Base-by-base conservation (phyloP, 306 rosid genomes). In the Cicer yamashitae region DNA sequence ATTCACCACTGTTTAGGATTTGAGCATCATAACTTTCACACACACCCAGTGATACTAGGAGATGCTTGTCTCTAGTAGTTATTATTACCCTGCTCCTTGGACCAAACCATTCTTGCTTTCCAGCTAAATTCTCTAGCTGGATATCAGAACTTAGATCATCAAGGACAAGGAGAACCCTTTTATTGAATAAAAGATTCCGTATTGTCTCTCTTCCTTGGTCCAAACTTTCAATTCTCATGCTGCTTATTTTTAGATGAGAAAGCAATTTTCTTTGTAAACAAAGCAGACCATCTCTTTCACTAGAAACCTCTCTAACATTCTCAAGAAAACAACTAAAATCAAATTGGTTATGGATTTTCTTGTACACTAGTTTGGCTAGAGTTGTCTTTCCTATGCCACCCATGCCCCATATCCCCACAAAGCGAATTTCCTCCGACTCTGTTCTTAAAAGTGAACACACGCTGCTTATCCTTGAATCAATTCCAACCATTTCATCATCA, bases 361-460 rank as follows among this genome's bases (percentile, higher is more conserved):
- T 25, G 0, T 15, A 67, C 9, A 77, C 30, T 3, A 45, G 60
- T 9, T 3, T 45, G 3, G 61, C 75, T n/a, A 77, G 67, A 14
- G 81, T 56, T 54, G 81, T 56, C 12, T 79, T 79, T 15, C 67
- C 67, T 61, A 61, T 61, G 67, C 47, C 67, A 15, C 47, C 22
- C 67, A 61, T 61, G 4, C 77, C 82, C 67, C 67, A 41, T 60
- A 71, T 78, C 7, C 82, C 77, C 8, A 78, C 11, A 62, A 70
- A 79, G 8, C 37, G 17, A 30, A 30, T 30, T 30, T 30, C 34
- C 34, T 30, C 34, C 3, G 0, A 30, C 34, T 30, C 5, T 30
- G 5, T 30, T 5, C 34, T 30, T 30, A 30, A 30, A 30, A 30
- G 34, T 30, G 34, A 30, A 30, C 34, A 30, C 34, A 30, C 5